Base-by-base conservation (phyloP, 768 basidiomycete genomes). In the Suillus plorans region DNA sequence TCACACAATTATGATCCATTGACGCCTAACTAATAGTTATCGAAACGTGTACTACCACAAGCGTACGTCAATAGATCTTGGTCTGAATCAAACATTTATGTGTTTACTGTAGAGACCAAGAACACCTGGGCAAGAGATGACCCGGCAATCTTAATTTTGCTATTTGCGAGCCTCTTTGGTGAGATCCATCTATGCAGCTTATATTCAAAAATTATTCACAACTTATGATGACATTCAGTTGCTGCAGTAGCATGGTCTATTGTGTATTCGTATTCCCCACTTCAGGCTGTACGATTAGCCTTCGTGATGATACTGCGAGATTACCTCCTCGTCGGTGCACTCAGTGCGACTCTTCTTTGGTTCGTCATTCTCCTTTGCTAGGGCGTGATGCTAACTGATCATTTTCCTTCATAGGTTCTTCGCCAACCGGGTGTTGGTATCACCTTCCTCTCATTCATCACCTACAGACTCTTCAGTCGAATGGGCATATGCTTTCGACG, bases 101-200 rank as follows among this genome's bases (percentile, higher is more conserved):
- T 53, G 42, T 45, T 68, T 44, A 56, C 50, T 47, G 67, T 78
- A 92, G 95, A 98, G 82, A 98, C 96, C 22, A 98, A 97, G 83
- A 97, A 99, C 75, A 94, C 92, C 18, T 98, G 96, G 96, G 95
- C 96, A 22, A 83, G 97, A 75, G 97, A 99, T 76, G 97, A 99
- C 73, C 97, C 97, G 25, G 97, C 97, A 34, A 95, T 97, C 68
- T 84, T 98, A 34, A 84, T 98, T 36, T 85, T 99, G 58, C 89
- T 98, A 52, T 85, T 86, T 58, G 90, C 85, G 52, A 94, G 89
- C 74, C 84, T 96, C 25, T 83, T 82, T 61, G 87, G 95, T 94
- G 68, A 56, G 73, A 1, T 36, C 9, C 36, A 25, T 41, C n/a
- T 34, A 22, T 28, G 25, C 18, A 42, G 45, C 12, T 10, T 4